These are phyloP conservation scores for Botryobasidium botryosum DNA, from an alignment of 768 basidiomycete genomes.

Conservation along the genomic window DNA sequence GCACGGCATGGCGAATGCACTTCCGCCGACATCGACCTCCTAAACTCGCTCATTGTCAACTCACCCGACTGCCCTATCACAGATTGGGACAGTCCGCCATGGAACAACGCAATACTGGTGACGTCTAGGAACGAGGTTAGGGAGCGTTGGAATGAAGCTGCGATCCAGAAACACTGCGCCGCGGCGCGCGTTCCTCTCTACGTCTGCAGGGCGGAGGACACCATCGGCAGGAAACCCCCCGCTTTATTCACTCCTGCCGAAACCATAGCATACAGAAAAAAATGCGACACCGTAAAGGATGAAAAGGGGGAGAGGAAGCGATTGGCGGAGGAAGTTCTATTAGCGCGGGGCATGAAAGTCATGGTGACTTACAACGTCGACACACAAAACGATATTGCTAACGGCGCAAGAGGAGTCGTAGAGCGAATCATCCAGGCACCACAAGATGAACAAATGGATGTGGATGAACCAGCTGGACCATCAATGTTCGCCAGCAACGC, in stretches of 20 bases:
- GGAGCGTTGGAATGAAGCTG: no score
- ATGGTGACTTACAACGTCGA: constrained; percentile 25
- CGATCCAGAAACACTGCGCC: neutral
- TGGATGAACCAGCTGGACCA: neutral
- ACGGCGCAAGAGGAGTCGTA: constrained; percentile 25
- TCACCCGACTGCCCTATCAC: neutral
- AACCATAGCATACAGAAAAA: no score
- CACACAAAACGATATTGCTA: constrained; percentile 26
- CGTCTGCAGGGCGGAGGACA: neutral
- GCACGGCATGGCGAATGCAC: neutral
- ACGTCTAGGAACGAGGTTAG: no score
- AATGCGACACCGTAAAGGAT: no score
- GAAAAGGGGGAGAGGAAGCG: constrained; percentile 5
- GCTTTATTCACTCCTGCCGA: no score
- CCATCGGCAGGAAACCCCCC: neutral
- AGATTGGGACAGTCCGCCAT: neutral
- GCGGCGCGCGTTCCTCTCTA: neutral
- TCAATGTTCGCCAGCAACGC: no score
- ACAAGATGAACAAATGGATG: constrained; percentile 14
- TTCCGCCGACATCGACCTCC: neutral
- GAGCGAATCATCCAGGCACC: constrained; percentile 21
- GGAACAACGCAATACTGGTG: neutral
- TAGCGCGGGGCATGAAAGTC: constrained; percentile 23
- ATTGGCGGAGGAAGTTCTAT: constrained; percentile 15
- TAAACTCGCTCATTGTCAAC: neutral